These are phyloP conservation scores for Fusarium ramigenum DNA, from an alignment of 2,329 filamentous ascomycete genomes.

Conservation along the genomic window DNA sequence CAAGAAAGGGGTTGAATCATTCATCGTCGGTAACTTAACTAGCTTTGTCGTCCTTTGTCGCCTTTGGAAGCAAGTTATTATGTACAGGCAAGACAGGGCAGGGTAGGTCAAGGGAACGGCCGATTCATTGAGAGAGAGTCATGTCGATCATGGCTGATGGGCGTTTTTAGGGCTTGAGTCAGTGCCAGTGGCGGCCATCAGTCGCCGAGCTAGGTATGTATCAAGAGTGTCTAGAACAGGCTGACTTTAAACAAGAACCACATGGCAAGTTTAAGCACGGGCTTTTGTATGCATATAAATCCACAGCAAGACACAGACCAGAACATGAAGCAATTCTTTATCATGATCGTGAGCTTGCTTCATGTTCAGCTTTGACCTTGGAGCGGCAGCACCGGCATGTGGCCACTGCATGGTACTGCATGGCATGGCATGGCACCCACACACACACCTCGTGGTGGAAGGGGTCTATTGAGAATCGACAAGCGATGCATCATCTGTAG, in stretches of 20 bases:
- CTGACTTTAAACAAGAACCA: background rate
- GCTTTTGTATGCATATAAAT: background rate
- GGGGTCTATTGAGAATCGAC: background rate
- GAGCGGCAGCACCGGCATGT: slow-evolving; percentile 5
- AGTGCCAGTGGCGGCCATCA: background rate
- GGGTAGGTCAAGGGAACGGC: background rate
- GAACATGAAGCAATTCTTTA: slow-evolving; percentile 1
- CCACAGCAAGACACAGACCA: background rate
- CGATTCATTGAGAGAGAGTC: background rate
- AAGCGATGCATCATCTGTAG: background rate
- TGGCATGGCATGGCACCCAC: slow-evolving; percentile 7
- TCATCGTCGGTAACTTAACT: background rate
- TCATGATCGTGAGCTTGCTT: background rate
- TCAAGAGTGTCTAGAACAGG: slow-evolving; percentile 3
- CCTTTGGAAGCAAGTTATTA: background rate
- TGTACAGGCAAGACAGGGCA: too few relatives aligned
- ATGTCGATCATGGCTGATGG: slow-evolving; percentile 8
- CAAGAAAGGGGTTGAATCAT: background rate
- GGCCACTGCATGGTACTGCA: background rate
- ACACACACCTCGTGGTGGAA: slow-evolving; percentile 14
- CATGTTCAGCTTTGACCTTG: slow-evolving; percentile 10
- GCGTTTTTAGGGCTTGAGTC: slow-evolving; percentile 4
- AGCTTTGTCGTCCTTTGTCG: background rate
- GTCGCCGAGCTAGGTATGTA: background rate
- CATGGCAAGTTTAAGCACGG: slow-evolving; percentile 7